Percentiles rank a stretch among this genome's conserved stretches.
phyloP scores from a whole-genome alignment of 2,329 filamentous ascomycete genomes.

The Saccharata proteae region DNA sequence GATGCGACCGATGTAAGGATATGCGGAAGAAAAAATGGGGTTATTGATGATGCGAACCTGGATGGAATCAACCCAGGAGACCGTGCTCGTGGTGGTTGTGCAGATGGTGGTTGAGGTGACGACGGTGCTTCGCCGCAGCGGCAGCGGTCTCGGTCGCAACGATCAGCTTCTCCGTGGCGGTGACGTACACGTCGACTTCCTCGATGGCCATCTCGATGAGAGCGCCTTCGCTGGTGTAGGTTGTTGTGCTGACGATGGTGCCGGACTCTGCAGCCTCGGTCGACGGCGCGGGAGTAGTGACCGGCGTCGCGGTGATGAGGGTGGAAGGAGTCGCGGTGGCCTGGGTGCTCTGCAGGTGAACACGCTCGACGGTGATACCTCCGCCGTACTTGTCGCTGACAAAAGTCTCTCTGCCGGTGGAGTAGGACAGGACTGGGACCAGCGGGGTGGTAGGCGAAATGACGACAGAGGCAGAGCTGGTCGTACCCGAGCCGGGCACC shows the following conservation, averaged over 20 bases:
- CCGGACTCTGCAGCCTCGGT: constrained; percentile 6
- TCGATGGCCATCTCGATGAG: constrained; percentile 34
- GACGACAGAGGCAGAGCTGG: constrained; percentile 9
- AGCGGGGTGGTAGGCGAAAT: constrained; percentile 10
- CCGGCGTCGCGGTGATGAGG: constrained; percentile 3
- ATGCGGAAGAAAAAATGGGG: constrained; percentile 1
- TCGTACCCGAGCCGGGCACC: constrained; percentile 9
- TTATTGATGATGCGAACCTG: background rate
- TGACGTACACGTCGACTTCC: constrained; percentile 31
- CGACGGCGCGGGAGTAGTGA: constrained; percentile 5
- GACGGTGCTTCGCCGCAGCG: constrained; percentile 13
- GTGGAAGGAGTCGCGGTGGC: constrained; percentile 5
- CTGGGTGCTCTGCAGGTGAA: constrained; percentile 13
- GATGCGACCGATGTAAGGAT: background rate
- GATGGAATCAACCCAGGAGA: constrained; percentile 3
- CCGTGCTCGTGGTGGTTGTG: constrained; percentile 13
- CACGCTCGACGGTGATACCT: constrained; percentile 21
- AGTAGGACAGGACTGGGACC: constrained; percentile 24
- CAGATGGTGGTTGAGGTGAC: constrained; percentile 19
- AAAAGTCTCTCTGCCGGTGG: constrained; percentile 15
- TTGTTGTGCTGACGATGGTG: constrained; percentile 26
- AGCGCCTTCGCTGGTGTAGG: constrained; percentile 29
- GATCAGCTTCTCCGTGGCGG: no score
- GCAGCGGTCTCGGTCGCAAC: constrained; percentile 14
- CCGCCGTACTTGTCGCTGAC: constrained; percentile 21